Conservation (phyloP, 2,329 filamentous ascomycete genomes). For the Colletotrichum cuscutae region DNA sequence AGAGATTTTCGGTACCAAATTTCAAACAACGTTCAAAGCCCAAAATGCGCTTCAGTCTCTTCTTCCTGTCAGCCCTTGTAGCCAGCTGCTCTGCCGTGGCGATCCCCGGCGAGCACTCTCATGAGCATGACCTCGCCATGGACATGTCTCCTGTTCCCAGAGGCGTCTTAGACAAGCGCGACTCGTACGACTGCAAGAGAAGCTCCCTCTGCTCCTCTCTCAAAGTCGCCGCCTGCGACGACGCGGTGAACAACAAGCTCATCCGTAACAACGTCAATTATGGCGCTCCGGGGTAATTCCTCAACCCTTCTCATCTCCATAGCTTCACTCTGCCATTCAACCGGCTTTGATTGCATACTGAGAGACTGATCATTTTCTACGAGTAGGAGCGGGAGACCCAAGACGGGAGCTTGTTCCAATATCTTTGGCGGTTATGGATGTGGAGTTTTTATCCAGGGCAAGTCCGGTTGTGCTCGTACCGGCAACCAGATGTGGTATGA, state of each 20-base stretch:
- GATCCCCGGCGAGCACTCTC: not conserved
- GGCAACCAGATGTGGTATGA: constrained; percentile 34
- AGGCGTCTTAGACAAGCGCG: constrained; percentile 11
- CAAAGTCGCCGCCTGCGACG: constrained; percentile 4
- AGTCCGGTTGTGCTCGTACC: constrained; percentile 31
- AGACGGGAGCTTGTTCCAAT: constrained; percentile 5
- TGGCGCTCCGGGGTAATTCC: constrained; percentile 8
- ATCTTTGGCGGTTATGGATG: constrained; percentile 4
- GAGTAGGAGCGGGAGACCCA: not conserved
- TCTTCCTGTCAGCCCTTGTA: constrained; percentile 45
- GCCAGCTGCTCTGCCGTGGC: not conserved
- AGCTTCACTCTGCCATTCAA: not conserved
- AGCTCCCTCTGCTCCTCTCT: constrained; percentile 11
- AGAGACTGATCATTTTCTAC: not conserved
- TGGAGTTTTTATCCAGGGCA: constrained; percentile 13
- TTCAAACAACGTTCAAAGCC: not conserved
- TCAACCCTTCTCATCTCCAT: not conserved
- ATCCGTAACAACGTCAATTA: constrained; percentile 21
- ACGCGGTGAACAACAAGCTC: constrained; percentile 22
- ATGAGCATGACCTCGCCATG: not conserved
- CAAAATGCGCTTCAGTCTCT: constrained; percentile 52
- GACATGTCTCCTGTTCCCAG: constrained; percentile 3
- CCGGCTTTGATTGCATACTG: not conserved
- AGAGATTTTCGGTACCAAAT: too few species aligned
- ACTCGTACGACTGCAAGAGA: constrained; percentile 22